Conservation (phyloP, 495 filamentous ascomycete species). For the Entonaema liquescens region DNA sequence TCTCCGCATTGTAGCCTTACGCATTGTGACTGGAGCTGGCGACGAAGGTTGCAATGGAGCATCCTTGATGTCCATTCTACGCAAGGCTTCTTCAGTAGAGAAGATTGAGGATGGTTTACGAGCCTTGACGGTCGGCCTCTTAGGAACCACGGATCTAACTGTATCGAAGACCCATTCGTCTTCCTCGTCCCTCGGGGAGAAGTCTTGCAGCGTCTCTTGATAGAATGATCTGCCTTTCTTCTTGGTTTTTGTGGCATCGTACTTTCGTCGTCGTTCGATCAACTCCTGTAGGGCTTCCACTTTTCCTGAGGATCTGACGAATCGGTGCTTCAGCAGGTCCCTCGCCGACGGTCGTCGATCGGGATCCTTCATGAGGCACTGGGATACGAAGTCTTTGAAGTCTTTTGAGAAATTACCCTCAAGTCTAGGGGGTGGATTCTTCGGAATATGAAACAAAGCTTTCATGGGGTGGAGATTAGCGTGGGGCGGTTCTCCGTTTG, state of each 20-base stretch:
- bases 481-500: conserved; percentile 91
- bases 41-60: conserved; percentile 61
- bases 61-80: conserved; percentile 67
- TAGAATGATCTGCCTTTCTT: conserved; percentile 77
- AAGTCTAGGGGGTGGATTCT: conserved; percentile 83
- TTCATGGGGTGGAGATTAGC: conserved; percentile 97
- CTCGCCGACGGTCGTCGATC: conserved; percentile 84
- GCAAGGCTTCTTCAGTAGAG: conserved; percentile 64
- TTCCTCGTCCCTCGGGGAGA: conserved; percentile 71
- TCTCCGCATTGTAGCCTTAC: conserved; percentile 59
- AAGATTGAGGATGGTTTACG: conserved; percentile 62
- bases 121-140: conserved; percentile 57
- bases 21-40: conserved; percentile 56
- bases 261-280: conserved; percentile 83
- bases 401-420: conserved; percentile 89
- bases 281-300: conserved; percentile 86
- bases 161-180: conserved; percentile 99
- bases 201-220: conserved; percentile 86
- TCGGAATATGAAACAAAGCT: conserved; percentile 96
- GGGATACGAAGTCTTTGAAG: conserved; percentile 91
- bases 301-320: conserved; percentile 85
- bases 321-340: conserved; percentile 89
- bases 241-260: conserved; percentile 70
- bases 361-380: conserved; percentile 90
- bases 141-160: conserved; percentile 68